These are phyloP conservation scores for Candida koratica DNA, from an alignment of 805 yeast genomes.

Conservation along the genomic window DNA sequence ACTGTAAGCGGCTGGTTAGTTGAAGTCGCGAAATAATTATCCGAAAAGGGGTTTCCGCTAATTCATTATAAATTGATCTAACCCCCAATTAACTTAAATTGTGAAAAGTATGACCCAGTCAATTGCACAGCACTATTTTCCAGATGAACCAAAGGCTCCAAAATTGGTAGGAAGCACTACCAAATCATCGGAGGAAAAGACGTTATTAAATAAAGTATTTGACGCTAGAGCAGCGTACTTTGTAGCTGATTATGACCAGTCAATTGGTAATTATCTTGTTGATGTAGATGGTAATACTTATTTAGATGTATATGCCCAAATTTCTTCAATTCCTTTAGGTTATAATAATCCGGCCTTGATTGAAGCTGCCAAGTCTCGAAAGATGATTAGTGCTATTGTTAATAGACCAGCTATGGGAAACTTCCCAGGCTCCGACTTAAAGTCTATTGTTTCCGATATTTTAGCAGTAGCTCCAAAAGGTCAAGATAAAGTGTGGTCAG, in stretches of 20 bases:
- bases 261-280: slow-evolving; percentile 72
- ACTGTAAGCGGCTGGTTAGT: slow-evolving; percentile 1
- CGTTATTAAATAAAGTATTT: slow-evolving; percentile 55
- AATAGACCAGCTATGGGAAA: slow-evolving; percentile 85
- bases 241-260: slow-evolving; percentile 70
- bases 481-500: slow-evolving; percentile 71
- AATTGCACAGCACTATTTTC: slow-evolving; percentile 58
- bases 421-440: slow-evolving; percentile 68
- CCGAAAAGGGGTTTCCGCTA: background rate
- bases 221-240: slow-evolving; percentile 74
- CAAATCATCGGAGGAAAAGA: slow-evolving; percentile 48
- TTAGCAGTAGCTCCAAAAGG: slow-evolving; percentile 77
- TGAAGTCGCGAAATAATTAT: background rate
- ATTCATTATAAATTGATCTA: no score
- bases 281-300: slow-evolving; percentile 76
- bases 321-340: slow-evolving; percentile 81
- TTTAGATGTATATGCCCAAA: slow-evolving; percentile 78
- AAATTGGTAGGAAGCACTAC: slow-evolving; percentile 85
- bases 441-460: slow-evolving; percentile 47
- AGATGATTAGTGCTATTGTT: slow-evolving; percentile 67
- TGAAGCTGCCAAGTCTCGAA: slow-evolving; percentile 64
- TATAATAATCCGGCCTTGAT: slow-evolving; percentile 78
- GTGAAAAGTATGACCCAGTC: slow-evolving; percentile 32
- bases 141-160: slow-evolving; percentile 77
- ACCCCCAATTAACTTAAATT: no score